Conservation (phyloP, 441 rosid genomes). For the Theobroma grandiflorum region DNA sequence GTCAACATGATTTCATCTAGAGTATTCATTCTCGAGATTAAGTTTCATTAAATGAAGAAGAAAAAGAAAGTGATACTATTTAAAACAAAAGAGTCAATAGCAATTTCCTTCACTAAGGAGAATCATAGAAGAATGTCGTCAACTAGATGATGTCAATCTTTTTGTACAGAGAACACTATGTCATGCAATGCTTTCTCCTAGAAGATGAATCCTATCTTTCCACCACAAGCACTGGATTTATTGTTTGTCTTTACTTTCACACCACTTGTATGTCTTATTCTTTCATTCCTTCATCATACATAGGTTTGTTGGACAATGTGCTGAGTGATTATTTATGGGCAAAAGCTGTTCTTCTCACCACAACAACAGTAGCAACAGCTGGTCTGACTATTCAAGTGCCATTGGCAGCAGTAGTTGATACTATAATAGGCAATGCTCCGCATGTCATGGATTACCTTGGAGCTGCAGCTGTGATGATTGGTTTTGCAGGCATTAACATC, state of each 20-base stretch:
- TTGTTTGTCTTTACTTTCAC: neutral
- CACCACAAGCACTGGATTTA: neutral
- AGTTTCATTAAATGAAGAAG: neutral
- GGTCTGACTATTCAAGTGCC: slow-evolving; percentile 98
- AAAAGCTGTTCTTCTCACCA: slow-evolving; percentile 88
- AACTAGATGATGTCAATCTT: neutral
- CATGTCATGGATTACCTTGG: slow-evolving; percentile 77
- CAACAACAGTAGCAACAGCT: slow-evolving; percentile 94
- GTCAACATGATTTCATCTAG: neutral
- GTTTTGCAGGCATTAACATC: slow-evolving; percentile 87
- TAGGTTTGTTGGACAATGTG: slow-evolving; percentile 93
- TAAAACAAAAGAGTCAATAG: neutral
- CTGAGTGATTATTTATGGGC: slow-evolving; percentile 97
- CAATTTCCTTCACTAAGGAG: neutral
- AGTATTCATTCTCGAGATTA: neutral
- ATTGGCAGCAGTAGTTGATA: slow-evolving; percentile 85
- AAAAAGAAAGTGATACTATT: neutral
- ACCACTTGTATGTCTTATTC: neutral
- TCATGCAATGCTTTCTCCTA: neutral
- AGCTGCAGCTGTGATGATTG: slow-evolving; percentile 85
- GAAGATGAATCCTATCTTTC: neutral
- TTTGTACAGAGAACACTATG: neutral
- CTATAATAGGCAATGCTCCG: slow-evolving; percentile 75
- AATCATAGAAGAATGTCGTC: neutral
- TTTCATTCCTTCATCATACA: slow-evolving; percentile 18